These are phyloP conservation scores for Nannizzia gypsea DNA, from an alignment of 2,329 filamentous ascomycete genomes.

Conservation along the genomic window DNA sequence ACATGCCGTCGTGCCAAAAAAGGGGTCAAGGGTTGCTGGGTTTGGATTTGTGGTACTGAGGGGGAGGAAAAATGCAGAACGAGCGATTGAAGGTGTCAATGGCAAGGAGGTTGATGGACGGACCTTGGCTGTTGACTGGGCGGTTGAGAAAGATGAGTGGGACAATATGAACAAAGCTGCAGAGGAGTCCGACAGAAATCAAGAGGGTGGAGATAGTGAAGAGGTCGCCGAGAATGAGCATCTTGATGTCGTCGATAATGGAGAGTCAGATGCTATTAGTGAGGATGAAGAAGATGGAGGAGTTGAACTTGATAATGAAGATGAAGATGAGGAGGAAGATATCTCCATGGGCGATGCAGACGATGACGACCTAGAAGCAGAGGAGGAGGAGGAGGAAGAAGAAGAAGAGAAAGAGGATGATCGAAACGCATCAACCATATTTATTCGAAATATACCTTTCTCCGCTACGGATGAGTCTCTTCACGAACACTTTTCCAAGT, in stretches of 20 bases:
- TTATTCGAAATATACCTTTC: conserved; percentile 90
- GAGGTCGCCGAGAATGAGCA: conserved; percentile 25
- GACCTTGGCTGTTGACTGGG: conserved; percentile 88
- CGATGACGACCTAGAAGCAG: conserved; percentile 34
- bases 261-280: conserved; percentile 22
- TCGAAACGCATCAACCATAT: conserved; percentile 62
- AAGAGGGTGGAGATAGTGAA: conserved; percentile 48
- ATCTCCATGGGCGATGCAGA: conserved; percentile 29
- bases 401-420: conserved; percentile 37
- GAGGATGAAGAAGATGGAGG: conserved; percentile 28
- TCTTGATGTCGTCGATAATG: conserved; percentile 27
- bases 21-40: conserved; percentile 59
- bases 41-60: conserved; percentile 89
- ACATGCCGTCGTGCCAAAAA: conserved; percentile 69
- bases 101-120: conserved; percentile 82
- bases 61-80: conserved; percentile 81
- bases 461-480: conserved; percentile 71
- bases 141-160: conserved; percentile 84
- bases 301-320: conserved; percentile 34
- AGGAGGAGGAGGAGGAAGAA: conserved; percentile 31
- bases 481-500: conserved; percentile 73
- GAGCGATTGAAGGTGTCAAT: conserved; percentile 72
- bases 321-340: conserved; percentile 31
- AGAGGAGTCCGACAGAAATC: conserved; percentile 23
- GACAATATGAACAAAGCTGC: conserved; percentile 47